phyloP scores from a whole-genome alignment of 2,329 filamentous ascomycete genomes.

The Fusarium sp. region DNA sequence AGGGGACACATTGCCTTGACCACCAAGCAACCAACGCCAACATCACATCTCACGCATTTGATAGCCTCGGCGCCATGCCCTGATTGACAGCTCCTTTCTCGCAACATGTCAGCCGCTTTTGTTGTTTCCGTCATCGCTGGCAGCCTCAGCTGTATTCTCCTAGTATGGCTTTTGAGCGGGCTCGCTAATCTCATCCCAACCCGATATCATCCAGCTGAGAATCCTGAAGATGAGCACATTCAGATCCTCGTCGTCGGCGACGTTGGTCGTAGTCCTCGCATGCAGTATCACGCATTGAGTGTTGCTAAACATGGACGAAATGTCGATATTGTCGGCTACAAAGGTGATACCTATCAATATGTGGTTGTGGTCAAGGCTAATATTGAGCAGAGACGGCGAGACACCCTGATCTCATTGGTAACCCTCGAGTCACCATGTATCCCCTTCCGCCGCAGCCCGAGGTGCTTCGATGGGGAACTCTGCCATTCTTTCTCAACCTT shows the following conservation, averaged over 20 bases:
- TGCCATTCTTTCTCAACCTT: constrained; percentile 82
- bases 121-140: constrained; percentile 51
- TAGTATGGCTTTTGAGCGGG: constrained; percentile 41
- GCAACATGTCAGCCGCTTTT: constrained; percentile 44
- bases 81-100: constrained; percentile 12
- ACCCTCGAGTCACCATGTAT: constrained; percentile 76
- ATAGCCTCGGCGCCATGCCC: constrained; percentile 23
- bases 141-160: constrained; percentile 47
- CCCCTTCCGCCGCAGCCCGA: constrained; percentile 76
- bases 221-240: constrained; percentile 59
- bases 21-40: constrained; percentile 6
- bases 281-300: constrained; percentile 98
- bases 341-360: constrained; percentile 63
- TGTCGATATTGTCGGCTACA: constrained; percentile 90
- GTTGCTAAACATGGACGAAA: constrained; percentile 83
- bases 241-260: constrained; percentile 95
- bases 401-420: constrained; percentile 79
- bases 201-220: constrained; percentile 50
- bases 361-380: constrained; percentile 12
- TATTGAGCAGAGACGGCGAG: constrained; percentile 76
- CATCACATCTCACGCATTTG: constrained; percentile 3
- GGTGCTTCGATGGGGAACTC: constrained; percentile 73
- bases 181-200: constrained; percentile 48
- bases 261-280: constrained; percentile 93
- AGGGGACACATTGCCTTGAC: constrained; percentile 34